Evolutionary conservation across 805 yeast species (phyloP), one percentile per base, ranked within the genome.

Genomic region (Kurtzmaniella fragi): DNA sequence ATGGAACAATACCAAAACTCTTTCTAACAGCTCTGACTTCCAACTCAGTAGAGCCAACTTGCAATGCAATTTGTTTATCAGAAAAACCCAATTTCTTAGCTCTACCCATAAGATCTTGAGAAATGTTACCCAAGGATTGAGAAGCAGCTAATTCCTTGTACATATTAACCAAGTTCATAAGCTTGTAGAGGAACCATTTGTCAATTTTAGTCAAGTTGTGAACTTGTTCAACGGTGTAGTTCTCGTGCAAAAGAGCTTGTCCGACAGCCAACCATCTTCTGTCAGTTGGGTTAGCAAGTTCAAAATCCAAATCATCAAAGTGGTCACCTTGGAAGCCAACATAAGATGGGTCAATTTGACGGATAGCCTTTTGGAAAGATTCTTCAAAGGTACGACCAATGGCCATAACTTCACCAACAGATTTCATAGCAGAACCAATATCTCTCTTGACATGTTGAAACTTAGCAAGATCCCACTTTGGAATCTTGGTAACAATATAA

Each of bases 321-420:
- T 75, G 70, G 49, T 77, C 87, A 53, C 96, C 96, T 70, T 89
- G 96, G 78, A 89, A 86, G 31, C 97, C 97, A 54, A 87, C 61
- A 47, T 77, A 80, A 2, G 95, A 81, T 31, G 97, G 96, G 57
- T 89, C 97, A 46, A 89, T 87, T 65, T 90, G 95, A 70, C 99
- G 82, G 49, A 91, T 81, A 32, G 98, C 98, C 74, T 91, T 91
- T 72, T 93, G 97, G 75, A 91, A 83, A 28, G 96, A 84, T 70
- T 91, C 99, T 71, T 91, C 99, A 60, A 91, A 91, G 48, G 82
- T 91, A 70, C 99, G 83, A 58, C 99, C 99, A 58, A 91, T 93
- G 34, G 96, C 95, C 99, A 91, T 91, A 43, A 91, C 99, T 68
- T 91, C 99, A 64, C 99, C 99, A 40, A 91, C 99, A 43, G 97